Conservation (phyloP, 148 eudicot species). For the Diospyros lotus region DNA sequence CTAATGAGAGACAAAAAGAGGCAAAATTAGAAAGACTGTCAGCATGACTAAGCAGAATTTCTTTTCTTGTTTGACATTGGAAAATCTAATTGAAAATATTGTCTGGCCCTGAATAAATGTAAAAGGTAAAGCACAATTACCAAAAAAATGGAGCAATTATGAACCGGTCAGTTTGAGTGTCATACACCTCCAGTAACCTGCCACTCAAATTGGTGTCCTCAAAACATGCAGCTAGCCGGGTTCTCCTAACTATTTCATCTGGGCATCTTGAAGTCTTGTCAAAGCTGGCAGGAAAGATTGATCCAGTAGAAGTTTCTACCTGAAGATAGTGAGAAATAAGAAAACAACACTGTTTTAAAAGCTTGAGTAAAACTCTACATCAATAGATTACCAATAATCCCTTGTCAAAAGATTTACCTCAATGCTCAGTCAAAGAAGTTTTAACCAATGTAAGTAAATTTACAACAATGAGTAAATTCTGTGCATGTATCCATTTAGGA, state of each 20-base stretch:
- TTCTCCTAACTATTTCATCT: slow-evolving; percentile 77
- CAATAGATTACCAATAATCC: too few species aligned
- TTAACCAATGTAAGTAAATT: background rate
- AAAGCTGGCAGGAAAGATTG: slow-evolving; percentile 61
- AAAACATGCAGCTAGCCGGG: slow-evolving; percentile 56
- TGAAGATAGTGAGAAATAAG: slow-evolving; percentile 22
- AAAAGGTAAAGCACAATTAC: slow-evolving; percentile 28
- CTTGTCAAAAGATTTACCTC: too few species aligned
- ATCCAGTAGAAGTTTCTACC: slow-evolving; percentile 79
- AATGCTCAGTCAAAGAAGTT: background rate
- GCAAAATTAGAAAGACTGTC: too few species aligned
- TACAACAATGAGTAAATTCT: too few species aligned
- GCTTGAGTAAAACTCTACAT: background rate
- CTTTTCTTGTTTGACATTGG: background rate
- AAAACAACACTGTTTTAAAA: slow-evolving; percentile 3
- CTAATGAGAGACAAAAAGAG: too few species aligned
- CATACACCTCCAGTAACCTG: slow-evolving; percentile 72
- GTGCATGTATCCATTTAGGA: too few species aligned
- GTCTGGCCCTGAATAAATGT: too few species aligned
- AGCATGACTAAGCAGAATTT: background rate
- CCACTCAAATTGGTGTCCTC: slow-evolving; percentile 60
- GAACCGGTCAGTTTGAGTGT: slow-evolving; percentile 64
- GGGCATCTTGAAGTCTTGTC: slow-evolving; percentile 80
- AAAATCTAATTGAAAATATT: too few species aligned
- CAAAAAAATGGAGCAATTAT: slow-evolving; percentile 72